A percentile compares a stretch with the other conserved stretches of the same genome.
phyloP scores from a whole-genome alignment of 805 yeast genomes.

The Schizosaccharomyces pombe region ASM294v3 CU329670.1:1307501-1308000 shows the following conservation, averaged over 20 bases:
- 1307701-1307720: slow-evolving; percentile 98
- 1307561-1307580: slow-evolving; percentile 93
- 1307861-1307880: slow-evolving; percentile 88
- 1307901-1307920: slow-evolving; percentile 95
- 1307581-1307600: slow-evolving; percentile 94
- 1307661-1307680: slow-evolving; percentile 93
- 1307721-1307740: slow-evolving; percentile 78
- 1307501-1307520: slow-evolving; percentile 98
- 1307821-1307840: slow-evolving; percentile 98
- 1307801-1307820: slow-evolving; percentile 99
- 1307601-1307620: slow-evolving; percentile 71
- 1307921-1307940: slow-evolving; percentile 94
- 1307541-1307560: slow-evolving; percentile 99
- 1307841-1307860: slow-evolving; percentile 85
- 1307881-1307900: slow-evolving; percentile 93
- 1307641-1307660: slow-evolving; percentile 72
- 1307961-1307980: slow-evolving; percentile 90
- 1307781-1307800: slow-evolving; percentile 90
- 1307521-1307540: slow-evolving; percentile 94
- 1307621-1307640: slow-evolving; percentile 65
- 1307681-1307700: slow-evolving; percentile 87
- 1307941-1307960: slow-evolving; percentile 98
- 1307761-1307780: slow-evolving; percentile 99
- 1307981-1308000: slow-evolving; percentile 99
- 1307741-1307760: slow-evolving; percentile 86